phyloP scores from a whole-genome alignment of 176 grass and related monocot species.

The Aegilops umbellulata region DNA sequence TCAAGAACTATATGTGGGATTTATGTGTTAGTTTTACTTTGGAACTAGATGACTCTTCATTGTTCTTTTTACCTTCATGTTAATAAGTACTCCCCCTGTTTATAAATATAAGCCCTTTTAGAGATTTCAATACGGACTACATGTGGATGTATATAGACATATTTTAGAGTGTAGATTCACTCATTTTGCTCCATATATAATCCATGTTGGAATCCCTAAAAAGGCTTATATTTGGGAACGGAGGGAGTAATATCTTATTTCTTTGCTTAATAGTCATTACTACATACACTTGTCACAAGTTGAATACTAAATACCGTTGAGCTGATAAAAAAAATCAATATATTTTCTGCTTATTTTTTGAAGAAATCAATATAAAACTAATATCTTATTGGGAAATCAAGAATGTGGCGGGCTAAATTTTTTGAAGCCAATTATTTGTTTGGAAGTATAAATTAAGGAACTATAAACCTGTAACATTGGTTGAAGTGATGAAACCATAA shows the following conservation, averaged over 20 bases:
- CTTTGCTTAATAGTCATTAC: neutral
- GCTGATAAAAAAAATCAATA: neutral
- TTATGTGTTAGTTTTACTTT: conserved; percentile 9
- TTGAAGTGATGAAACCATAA: neutral
- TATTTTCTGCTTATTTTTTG: neutral
- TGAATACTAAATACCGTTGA: neutral
- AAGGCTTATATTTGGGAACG: too few species aligned
- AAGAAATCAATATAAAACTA: too few species aligned
- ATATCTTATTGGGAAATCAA: conserved; percentile 4
- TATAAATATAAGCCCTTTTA: too few species aligned
- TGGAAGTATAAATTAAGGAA: neutral
- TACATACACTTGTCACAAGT: neutral
- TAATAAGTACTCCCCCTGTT: neutral
- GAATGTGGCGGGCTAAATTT: neutral
- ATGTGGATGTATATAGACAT: too few species aligned
- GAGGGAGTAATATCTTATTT: neutral
- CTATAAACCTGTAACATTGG: neutral
- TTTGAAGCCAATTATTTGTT: neutral
- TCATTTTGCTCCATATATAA: too few species aligned
- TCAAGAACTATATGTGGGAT: conserved; percentile 9
- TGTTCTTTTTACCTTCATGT: neutral
- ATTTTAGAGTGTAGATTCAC: too few species aligned
- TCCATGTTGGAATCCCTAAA: too few species aligned
- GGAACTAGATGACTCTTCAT: neutral
- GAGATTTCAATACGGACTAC: too few species aligned